Percentiles rank a stretch among this genome's conserved stretches.
Conservation (phyloP, 306 rosid genomes). For the Cucurbita argyrosperma region DNA sequence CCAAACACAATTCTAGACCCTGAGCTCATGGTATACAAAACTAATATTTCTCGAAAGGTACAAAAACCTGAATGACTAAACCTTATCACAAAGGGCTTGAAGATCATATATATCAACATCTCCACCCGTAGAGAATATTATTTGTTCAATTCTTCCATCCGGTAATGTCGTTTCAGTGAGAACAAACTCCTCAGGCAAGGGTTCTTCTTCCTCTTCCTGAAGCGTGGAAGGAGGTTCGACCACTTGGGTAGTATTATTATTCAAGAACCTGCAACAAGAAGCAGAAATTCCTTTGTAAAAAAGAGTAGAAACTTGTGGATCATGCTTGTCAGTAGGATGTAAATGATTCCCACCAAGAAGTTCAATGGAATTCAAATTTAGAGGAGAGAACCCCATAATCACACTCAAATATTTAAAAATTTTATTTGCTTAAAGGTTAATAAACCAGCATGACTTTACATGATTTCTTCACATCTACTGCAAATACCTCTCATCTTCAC, state of each 20-base stretch:
- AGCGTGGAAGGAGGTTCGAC: constrained; percentile 38
- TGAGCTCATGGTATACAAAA: neutral
- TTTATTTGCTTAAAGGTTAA: neutral
- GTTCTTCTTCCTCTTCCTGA: constrained; percentile 65
- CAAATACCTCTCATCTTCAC: neutral
- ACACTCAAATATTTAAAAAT: neutral
- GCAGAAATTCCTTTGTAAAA: constrained; percentile 1
- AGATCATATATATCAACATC: constrained; percentile 83
- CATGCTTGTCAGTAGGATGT: constrained; percentile 1
- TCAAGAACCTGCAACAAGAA: constrained; percentile 37
- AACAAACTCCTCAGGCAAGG: constrained; percentile 66
- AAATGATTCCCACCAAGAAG: neutral
- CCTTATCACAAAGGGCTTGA: constrained; percentile 88
- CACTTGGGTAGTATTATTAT: constrained; percentile 54
- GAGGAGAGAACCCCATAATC: neutral
- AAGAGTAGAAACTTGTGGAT: constrained; percentile 4
- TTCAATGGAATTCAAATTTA: neutral
- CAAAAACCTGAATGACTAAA: neutral
- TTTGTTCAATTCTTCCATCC: constrained; percentile 73
- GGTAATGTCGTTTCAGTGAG: constrained; percentile 67
- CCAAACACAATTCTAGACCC: neutral
- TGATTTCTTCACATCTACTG: neutral
- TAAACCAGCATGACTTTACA: neutral
- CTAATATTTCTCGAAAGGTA: neutral
- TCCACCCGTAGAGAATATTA: constrained; percentile 82